phyloP scores from a whole-genome alignment of 495 filamentous ascomycete genomes.

The Xeromyces bisporus region DNA sequence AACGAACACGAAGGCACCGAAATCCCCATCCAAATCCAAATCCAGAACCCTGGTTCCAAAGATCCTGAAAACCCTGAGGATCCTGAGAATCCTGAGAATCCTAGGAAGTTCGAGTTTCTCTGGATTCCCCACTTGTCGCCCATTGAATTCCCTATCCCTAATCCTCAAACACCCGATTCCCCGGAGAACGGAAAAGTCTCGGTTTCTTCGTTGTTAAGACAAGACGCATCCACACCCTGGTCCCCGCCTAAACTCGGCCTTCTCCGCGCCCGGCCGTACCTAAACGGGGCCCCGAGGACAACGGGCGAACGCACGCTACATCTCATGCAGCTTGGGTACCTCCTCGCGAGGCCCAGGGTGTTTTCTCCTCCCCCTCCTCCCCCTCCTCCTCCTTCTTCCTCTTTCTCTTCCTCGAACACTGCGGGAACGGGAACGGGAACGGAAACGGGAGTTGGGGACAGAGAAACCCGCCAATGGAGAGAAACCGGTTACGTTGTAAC shows the following conservation, averaged over 20 bases:
- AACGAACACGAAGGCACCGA: slow-evolving; percentile 17
- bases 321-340: slow-evolving; percentile 21
- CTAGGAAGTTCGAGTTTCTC: no score
- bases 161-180: no score
- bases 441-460: no score
- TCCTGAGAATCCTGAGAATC: no score
- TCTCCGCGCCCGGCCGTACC: slow-evolving; percentile 10
- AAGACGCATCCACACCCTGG: slow-evolving; percentile 4
- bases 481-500: slow-evolving; percentile 21
- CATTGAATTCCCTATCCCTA: slow-evolving; percentile 17
- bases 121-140: slow-evolving; percentile 19
- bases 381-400: no score
- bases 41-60: background rate
- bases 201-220: slow-evolving; percentile 3
- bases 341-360: slow-evolving; percentile 10
- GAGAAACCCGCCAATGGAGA: slow-evolving; percentile 10
- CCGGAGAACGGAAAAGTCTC: no score
- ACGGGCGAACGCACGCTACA: slow-evolving; percentile 8
- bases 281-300: slow-evolving; percentile 6
- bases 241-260: slow-evolving; percentile 15
- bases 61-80: no score
- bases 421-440: no score
- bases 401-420: no score
- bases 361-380: no score
- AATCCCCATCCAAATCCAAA: slow-evolving; percentile 5